Evolutionary conservation across 129 eudicot species (phyloP).

Genomic region (Deinandra increscens): DNA sequence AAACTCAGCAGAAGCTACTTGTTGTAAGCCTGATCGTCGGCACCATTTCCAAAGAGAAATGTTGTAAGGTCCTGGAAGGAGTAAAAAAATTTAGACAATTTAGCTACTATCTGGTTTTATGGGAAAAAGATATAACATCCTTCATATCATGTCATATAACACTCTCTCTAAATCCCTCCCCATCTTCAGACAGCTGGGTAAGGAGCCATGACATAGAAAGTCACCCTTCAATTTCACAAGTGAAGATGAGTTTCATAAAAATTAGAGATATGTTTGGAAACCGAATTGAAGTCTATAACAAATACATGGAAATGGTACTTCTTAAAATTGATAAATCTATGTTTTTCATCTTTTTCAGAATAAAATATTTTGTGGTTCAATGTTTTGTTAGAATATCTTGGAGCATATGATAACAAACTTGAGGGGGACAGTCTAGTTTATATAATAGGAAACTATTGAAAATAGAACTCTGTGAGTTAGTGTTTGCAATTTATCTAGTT

Average conservation of each 20-base stretch:
- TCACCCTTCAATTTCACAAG: background rate
- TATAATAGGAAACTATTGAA: background rate
- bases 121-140: conserved; percentile 1
- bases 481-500: background rate
- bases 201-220: background rate
- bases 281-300: background rate
- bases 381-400: conserved; percentile 1
- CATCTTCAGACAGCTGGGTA: background rate
- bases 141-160: conserved; percentile 11
- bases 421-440: background rate
- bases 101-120: conserved; percentile 12
- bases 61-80: conserved; percentile 58
- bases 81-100: conserved; percentile 6
- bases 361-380: background rate
- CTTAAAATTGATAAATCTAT: background rate
- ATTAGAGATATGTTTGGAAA: background rate
- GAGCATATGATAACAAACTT: background rate
- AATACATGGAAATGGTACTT: background rate
- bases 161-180: conserved; percentile 11
- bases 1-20: conserved; percentile 48
- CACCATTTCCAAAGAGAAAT: conserved; percentile 68
- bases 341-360: background rate
- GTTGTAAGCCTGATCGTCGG: conserved; percentile 47
- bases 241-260: background rate
- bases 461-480: background rate